phyloP scores from a whole-genome alignment of 2,329 filamentous ascomycete genomes.

The Paecilomyces niveus region DNA sequence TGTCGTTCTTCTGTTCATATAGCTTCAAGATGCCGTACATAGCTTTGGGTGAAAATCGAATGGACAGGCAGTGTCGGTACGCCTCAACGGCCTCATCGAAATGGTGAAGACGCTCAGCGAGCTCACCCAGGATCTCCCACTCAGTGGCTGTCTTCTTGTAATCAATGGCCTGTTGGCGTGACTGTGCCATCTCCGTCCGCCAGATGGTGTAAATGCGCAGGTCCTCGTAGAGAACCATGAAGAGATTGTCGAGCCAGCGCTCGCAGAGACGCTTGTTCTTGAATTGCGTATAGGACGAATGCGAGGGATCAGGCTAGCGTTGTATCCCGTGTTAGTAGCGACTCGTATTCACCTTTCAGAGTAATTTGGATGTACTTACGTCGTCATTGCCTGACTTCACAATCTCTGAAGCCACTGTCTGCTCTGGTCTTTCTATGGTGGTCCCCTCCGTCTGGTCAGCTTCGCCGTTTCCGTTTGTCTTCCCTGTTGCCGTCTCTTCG shows the following conservation, averaged over 20 bases:
- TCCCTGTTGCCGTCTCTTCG: slow-evolving; percentile 21
- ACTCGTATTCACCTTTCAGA: not conserved
- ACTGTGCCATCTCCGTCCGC: slow-evolving; percentile 96
- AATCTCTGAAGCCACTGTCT: slow-evolving; percentile 69
- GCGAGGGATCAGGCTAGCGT: slow-evolving; percentile 54
- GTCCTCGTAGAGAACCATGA: slow-evolving; percentile 99
- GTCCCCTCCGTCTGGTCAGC: slow-evolving; percentile 20
- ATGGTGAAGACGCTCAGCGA: slow-evolving; percentile 90
- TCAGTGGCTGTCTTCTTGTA: slow-evolving; percentile 97
- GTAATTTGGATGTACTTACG: slow-evolving; percentile 37
- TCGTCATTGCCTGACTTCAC: slow-evolving; percentile 69
- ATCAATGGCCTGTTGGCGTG: slow-evolving; percentile 82
- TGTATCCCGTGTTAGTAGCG: not conserved
- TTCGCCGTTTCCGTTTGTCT: slow-evolving; percentile 25
- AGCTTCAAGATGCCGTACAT: slow-evolving; percentile 76
- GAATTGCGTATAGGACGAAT: slow-evolving; percentile 77
- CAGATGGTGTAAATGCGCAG: slow-evolving; percentile 98
- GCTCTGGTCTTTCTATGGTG: slow-evolving; percentile 69
- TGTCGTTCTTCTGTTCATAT: slow-evolving; percentile 71
- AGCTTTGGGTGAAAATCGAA: slow-evolving; percentile 89
- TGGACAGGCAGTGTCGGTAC: slow-evolving; percentile 77
- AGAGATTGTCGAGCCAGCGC: slow-evolving; percentile 94
- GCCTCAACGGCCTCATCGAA: slow-evolving; percentile 86
- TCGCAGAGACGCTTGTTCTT: slow-evolving; percentile 97
- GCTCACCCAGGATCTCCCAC: slow-evolving; percentile 93